Conservation (phyloP, 345 rosid genomes). For the Ceriops tagal region DNA sequence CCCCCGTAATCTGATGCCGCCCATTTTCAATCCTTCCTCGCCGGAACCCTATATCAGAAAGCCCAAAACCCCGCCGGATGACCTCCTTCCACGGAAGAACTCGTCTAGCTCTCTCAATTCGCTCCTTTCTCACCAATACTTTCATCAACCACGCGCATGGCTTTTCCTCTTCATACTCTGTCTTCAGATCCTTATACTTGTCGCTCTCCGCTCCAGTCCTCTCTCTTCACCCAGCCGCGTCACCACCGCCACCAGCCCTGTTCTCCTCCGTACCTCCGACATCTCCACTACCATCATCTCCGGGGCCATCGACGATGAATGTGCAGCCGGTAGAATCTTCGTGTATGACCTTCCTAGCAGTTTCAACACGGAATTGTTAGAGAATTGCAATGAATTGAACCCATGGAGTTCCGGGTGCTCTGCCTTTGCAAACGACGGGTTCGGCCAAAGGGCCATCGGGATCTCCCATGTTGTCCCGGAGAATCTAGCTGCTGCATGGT, state of each 20-base stretch:
- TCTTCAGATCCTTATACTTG: slow-evolving; percentile 57
- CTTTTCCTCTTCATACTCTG: slow-evolving; percentile 50
- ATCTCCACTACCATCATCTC: slow-evolving; percentile 8
- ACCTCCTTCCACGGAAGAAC: slow-evolving; percentile 27
- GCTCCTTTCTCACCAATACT: slow-evolving; percentile 26
- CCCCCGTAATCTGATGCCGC: slow-evolving; percentile 38
- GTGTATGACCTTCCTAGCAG: slow-evolving; percentile 67
- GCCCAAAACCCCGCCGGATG: slow-evolving; percentile 27
- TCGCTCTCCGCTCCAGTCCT: slow-evolving; percentile 51
- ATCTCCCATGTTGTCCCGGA: slow-evolving; percentile 51
- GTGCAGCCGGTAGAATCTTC: slow-evolving; percentile 59
- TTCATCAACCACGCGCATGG: slow-evolving; percentile 51
- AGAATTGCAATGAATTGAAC: slow-evolving; percentile 63
- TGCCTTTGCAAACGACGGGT: slow-evolving; percentile 63
- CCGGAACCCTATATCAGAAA: slow-evolving; percentile 38
- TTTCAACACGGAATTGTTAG: slow-evolving; percentile 60
- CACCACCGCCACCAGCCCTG: neutral
- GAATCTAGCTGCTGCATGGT: slow-evolving; percentile 67
- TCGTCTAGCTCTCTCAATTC: slow-evolving; percentile 38
- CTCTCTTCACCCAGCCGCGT: slow-evolving; percentile 24
- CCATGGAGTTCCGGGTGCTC: slow-evolving; percentile 93
- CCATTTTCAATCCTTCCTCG: slow-evolving; percentile 40
- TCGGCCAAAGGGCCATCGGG: slow-evolving; percentile 56
- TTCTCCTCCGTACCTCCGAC: slow-evolving; percentile 29
- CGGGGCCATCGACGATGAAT: slow-evolving; percentile 28